Percentiles rank a stretch among this genome's conserved stretches.
phyloP scores from a whole-genome alignment of 192 early-diverging fungal species.

The Podila epigama region DNA sequence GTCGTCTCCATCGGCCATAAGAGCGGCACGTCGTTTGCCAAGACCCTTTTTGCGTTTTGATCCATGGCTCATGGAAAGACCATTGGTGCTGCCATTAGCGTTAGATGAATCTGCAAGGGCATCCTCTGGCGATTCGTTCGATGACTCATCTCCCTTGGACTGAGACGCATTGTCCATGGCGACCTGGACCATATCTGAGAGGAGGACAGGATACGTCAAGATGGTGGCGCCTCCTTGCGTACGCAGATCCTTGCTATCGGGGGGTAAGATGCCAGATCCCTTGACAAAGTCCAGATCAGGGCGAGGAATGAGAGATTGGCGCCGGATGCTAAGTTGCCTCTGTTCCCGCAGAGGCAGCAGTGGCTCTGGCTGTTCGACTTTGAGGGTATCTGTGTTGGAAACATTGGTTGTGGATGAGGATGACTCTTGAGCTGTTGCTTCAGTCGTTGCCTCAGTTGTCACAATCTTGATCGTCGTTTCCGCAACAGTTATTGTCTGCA shows the following conservation, averaged over 20 bases:
- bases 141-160: conserved; percentile 20
- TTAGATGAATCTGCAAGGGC: conserved; percentile 3
- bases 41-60: conserved; percentile 21
- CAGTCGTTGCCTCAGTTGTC: neutral
- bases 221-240: conserved; percentile 38
- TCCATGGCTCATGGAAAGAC: too few species aligned
- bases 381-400: too few species aligned
- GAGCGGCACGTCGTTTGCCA: neutral
- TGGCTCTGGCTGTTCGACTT: too few species aligned
- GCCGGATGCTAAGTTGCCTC: conserved; percentile 31
- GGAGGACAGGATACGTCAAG: conserved; percentile 32
- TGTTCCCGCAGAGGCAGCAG: conserved; percentile 34
- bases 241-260: conserved; percentile 21
- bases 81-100: too few species aligned
- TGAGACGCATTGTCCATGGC: conserved; percentile 18
- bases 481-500: too few species aligned
- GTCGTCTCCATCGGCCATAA: neutral
- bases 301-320: conserved; percentile 39
- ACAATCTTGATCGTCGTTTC: neutral
- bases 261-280: conserved; percentile 36
- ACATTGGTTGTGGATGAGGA: too few species aligned
- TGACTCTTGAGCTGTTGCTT: neutral
- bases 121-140: conserved; percentile 12
- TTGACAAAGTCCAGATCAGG: conserved; percentile 34
- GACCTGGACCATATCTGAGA: conserved; percentile 41